Evolutionary conservation across 306 rosid genomes (phyloP), one percentile per base, ranked within the genome.

Genomic region (Vigna hirtella): DNA sequence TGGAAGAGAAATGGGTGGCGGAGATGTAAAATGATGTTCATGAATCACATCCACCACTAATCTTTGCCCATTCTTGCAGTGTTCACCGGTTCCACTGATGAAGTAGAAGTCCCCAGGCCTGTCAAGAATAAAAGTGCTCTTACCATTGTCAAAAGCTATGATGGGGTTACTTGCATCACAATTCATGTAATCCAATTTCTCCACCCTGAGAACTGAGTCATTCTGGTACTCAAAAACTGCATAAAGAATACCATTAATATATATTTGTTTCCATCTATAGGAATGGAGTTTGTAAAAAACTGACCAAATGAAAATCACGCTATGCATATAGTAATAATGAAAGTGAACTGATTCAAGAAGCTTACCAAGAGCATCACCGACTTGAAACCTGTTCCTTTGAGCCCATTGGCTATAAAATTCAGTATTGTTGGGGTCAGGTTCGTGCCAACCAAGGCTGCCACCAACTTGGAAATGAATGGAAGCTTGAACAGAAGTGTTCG

Each of bases 341-440:
- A 48, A 13, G 52, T 50, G 20, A 26, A 26, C 0, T 32, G 18
- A 59, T 18, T 47, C 15, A 71, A 74, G 6, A 36, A 14, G 82
- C 84, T 85, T 47, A 93, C 98, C 79, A 1, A 94, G 93, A 74
- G 92, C 82, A 72, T 94, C 98, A 68, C 97, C 97, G 5, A 94
- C 50, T 28, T 87, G 95, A 45, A 94, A 94, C 45, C 98, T 76
- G 78, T 89, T 86, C 6, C 26, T 65, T 62, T 80, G 53, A 73
- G 97, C 97, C 97, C 98, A 94, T 14, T 86, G 83, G 13, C 15
- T 72, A 28, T 92, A 94, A 12, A 89, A 42, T 6, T 48, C 77
- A 11, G 88, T 10, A 55, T 88, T 20, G 73, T 81, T 79, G 15
- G 58, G 9, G 34, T 24, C 78, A 30, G 98, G 98, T 22, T 70